phyloP scores from a whole-genome alignment of 2,329 filamentous ascomycete species.

The Trichoderma sp. region DNA sequence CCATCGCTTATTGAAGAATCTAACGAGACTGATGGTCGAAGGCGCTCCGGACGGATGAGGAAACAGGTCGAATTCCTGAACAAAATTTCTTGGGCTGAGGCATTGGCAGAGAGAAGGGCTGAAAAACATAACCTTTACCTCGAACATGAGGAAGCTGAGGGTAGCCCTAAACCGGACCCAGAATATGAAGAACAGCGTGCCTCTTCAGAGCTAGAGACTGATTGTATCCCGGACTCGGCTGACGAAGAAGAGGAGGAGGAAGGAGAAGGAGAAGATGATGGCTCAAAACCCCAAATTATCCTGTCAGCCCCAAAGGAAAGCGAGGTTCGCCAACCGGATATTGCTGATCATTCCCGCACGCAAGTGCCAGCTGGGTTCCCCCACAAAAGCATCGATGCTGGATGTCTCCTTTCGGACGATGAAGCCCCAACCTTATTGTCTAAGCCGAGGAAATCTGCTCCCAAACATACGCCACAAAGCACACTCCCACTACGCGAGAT shows the following conservation, averaged over 20 bases:
- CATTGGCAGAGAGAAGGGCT: conserved; percentile 18
- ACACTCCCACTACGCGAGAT: not conserved
- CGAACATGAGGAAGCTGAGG: conserved; percentile 13
- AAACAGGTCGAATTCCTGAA: conserved; percentile 32
- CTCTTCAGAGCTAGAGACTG: not conserved
- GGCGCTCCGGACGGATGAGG: conserved; percentile 29
- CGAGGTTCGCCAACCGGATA: conserved; percentile 13
- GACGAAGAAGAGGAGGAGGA: conserved; percentile 1
- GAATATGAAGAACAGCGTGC: not conserved
- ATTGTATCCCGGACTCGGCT: conserved; percentile 10
- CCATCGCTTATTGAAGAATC: conserved; percentile 10
- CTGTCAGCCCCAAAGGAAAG: conserved; percentile 4
- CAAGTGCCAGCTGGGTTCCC: not conserved
- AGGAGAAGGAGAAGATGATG: not conserved
- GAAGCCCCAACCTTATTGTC: conserved; percentile 33
- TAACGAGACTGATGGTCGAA: conserved; percentile 18
- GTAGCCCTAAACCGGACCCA: not conserved
- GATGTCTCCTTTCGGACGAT: conserved; percentile 35
- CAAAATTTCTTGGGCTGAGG: conserved; percentile 31
- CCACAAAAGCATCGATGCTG: conserved; percentile 14
- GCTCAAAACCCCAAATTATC: not conserved
- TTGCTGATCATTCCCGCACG: not conserved
- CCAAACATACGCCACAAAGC: not conserved
- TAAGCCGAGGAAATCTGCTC: conserved; percentile 12
- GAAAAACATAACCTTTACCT: conserved; percentile 21